Evolutionary conservation across 2,329 filamentous ascomycete genomes (phyloP), one percentile per base, ranked within the genome.

Genomic region (Zymoseptoria passerinii): DNA sequence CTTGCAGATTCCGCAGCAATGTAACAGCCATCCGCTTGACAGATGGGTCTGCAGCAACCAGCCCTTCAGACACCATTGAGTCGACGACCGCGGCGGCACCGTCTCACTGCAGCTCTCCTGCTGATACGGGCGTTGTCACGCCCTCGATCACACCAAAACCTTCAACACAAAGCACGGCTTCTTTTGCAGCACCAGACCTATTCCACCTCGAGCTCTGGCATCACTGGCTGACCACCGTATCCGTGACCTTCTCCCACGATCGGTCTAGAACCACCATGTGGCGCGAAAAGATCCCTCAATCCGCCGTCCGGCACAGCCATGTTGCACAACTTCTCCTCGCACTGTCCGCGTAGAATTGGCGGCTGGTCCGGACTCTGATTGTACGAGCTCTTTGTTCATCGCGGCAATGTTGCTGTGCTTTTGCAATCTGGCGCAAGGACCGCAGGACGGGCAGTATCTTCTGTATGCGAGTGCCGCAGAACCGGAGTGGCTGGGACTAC

Each of bases 121-220:
- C 28, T 55, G n/a, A 19, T 13, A 23, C 29, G 29, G 40, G 23
- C 13, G 27, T 27, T 19, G 6, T 48, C n/a, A 8, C 40, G n/a
- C 4, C 56, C 19, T 29, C 23, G 1, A 18, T 54, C 29, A 8
- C 51, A 18, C 35, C 16, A 20, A 19, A 18, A 8, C 19, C 13
- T 16, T 7, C 53, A 9, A 8, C 13, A 5, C 19, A 23, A 18
- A 27, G 4, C 28, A 49, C 8, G 16, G 55, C 19, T 27, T 44
- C 9, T 28, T 8, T 20, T 18, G 16, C 10, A 28, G n/a, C 18
- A 9, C 58, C 64, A 9, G 60, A 64, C 28, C 49, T 63, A 8
- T 58, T 61, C 8, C 64, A 67, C 50, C 44, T 67, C 8, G 59
- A 66, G 48, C 50, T 67, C 10, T 58, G 60, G 54, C 57, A 65